Evolutionary conservation across 2,329 filamentous ascomycete species (phyloP), one percentile per base, ranked within the genome.

Genomic region (Cadophora sp.): DNA sequence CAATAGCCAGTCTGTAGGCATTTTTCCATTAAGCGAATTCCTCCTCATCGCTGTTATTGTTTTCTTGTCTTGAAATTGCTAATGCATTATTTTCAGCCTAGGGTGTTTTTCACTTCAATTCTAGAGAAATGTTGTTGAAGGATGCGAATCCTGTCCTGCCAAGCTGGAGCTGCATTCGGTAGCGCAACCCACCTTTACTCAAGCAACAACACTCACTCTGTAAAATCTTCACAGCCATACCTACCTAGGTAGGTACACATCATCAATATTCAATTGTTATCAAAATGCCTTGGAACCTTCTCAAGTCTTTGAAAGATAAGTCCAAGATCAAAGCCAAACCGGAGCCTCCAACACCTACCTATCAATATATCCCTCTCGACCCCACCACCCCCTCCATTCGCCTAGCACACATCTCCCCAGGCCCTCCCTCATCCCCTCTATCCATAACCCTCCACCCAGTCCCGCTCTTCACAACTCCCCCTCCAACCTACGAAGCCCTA

Each of bases 401-500:
- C 50, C 50, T 53, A 9, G 50, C 50, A 8, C 50, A 33, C 27
- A 53, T 53, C 50, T 33, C 50, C 24, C 50, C 50, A 4, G 24
- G 24, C 9, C 14, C 27, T 16, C 50, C 50, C 27, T 33, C 50
- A 16, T n/a, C 50, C 5, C 50, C 50, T 16, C 13, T 33, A 24
- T 53, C 24, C 50, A 53, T 33, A 33, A 33, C 48, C 1, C 48
- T 51, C 22, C 48, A 51, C n/a, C 48, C 11, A 13, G 48, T 30
- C 9, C 47, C 47, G 22, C 20, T 51, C 48, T 51, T 51, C 48
- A 51, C 48, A 22, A 16, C 22, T 4, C 48, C 48, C 13, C 48
- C 48, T 27, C 22, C 51, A n/a, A 20, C 16, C 51, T 56, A 56
- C 51, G 51, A 56, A 39, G 51, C 51, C n/a, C 33, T 56, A 30